Evolutionary conservation across 495 filamentous ascomycete genomes (phyloP).

Genomic region (Neurospora sp.): DNA sequence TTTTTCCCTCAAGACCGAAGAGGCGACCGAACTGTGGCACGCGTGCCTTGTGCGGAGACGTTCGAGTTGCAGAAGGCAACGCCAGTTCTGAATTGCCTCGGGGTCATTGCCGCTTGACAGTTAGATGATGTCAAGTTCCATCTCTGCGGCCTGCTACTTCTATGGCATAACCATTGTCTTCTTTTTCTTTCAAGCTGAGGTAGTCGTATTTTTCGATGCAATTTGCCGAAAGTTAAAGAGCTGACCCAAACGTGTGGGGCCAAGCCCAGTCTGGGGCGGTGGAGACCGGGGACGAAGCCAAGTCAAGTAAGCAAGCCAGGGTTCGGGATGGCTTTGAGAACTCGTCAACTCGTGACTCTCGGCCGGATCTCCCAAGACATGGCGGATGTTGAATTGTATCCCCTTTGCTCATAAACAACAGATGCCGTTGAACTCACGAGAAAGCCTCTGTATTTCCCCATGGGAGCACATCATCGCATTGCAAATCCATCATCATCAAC

Average conservation of each 20-base stretch:
- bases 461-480: background rate
- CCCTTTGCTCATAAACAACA: background rate
- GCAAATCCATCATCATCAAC: background rate
- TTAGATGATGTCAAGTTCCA: background rate
- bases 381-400: background rate
- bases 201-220: background rate
- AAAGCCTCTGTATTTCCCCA: background rate
- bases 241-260: background rate
- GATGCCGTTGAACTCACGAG: background rate
- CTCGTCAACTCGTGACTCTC: background rate
- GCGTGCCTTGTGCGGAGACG: background rate
- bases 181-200: background rate
- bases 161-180: background rate
- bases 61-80: background rate
- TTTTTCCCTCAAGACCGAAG: background rate
- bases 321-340: background rate
- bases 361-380: background rate
- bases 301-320: background rate
- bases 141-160: background rate
- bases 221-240: background rate
- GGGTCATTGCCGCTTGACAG: background rate
- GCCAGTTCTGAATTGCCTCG: background rate
- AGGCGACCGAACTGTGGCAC: background rate
- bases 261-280: background rate
- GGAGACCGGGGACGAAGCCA: too few species aligned